phyloP scores from a whole-genome alignment of 2,329 filamentous ascomycete species.

The Aureobasidium sp. region DNA sequence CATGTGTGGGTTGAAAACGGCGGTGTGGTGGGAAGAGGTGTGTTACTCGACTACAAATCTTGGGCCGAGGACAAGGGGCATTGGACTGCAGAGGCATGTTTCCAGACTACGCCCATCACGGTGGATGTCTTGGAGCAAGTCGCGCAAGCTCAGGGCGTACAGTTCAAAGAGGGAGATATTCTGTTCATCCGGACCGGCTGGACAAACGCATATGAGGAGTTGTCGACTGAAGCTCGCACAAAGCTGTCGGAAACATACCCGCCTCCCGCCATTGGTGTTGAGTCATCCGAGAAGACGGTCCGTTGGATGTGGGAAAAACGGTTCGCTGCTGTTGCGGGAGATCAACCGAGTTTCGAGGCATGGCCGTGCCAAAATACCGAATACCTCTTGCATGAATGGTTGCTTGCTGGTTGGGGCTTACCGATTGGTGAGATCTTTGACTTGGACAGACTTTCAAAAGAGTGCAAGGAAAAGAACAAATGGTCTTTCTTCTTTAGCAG shows the following conservation, averaged over 20 bases:
- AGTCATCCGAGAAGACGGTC: slow-evolving; percentile 28
- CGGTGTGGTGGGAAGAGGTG: slow-evolving; percentile 48
- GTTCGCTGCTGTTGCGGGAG: slow-evolving; percentile 57
- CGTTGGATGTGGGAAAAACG: slow-evolving; percentile 29
- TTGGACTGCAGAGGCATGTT: slow-evolving; percentile 39
- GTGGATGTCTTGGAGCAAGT: slow-evolving; percentile 30
- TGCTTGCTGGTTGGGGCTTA: slow-evolving; percentile 19
- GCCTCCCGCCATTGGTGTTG: slow-evolving; percentile 2
- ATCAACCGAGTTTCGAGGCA: slow-evolving; percentile 56
- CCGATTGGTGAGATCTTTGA: slow-evolving; percentile 29
- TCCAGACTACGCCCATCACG: slow-evolving; percentile 45
- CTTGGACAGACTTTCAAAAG: slow-evolving; percentile 23
- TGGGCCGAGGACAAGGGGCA: slow-evolving; percentile 38
- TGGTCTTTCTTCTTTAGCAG: slow-evolving; percentile 24
- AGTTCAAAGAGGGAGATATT: slow-evolving; percentile 14
- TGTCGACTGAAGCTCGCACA: neutral
- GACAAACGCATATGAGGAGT: slow-evolving; percentile 13
- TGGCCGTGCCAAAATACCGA: slow-evolving; percentile 38
- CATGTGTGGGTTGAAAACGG: slow-evolving; percentile 43
- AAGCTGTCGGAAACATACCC: neutral
- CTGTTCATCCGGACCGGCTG: slow-evolving; percentile 14
- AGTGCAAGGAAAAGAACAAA: slow-evolving; percentile 22
- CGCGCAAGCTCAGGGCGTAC: slow-evolving; percentile 19
- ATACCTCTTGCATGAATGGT: slow-evolving; percentile 17
- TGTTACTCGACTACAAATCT: slow-evolving; percentile 45